These are phyloP conservation scores for Galerina marginata DNA, from an alignment of 768 basidiomycete genomes.

Conservation along the genomic window DNA sequence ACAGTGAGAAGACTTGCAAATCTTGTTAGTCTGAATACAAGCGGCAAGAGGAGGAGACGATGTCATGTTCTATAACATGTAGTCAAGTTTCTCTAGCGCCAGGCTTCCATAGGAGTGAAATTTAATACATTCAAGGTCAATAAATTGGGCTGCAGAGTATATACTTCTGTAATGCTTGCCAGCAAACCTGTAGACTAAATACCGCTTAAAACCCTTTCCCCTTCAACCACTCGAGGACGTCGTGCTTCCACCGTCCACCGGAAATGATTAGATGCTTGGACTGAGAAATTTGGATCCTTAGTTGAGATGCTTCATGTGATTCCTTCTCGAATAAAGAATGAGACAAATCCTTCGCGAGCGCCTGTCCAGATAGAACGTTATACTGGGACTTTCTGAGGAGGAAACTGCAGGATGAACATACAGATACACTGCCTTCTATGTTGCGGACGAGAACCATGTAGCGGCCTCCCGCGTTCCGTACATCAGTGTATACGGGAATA, in stretches of 20 bases:
- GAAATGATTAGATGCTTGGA: constrained; percentile 61
- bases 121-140: neutral
- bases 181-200: neutral
- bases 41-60: too few species aligned
- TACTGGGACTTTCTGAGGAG: neutral
- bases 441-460: constrained; percentile 66
- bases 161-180: constrained; percentile 9
- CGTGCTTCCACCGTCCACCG: constrained; percentile 67
- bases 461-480: constrained; percentile 69
- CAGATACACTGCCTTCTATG: constrained; percentile 66
- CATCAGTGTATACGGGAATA: constrained; percentile 78
- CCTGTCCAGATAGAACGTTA: constrained; percentile 39
- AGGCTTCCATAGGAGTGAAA: neutral
- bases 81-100: neutral
- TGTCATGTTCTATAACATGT: too few species aligned
- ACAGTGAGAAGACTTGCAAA: too few species aligned
- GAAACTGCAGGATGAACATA: constrained; percentile 36
- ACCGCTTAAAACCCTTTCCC: constrained; percentile 61
- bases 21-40: too few species aligned
- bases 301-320: constrained; percentile 51
- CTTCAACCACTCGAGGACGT: constrained; percentile 67
- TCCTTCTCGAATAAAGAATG: constrained; percentile 52
- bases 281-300: constrained; percentile 53
- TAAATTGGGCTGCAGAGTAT: neutral
- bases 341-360: constrained; percentile 61